Base-by-base conservation (phyloP, 371 early-diverging fungal species). In the Lichtheimia hyalospora region DNA sequence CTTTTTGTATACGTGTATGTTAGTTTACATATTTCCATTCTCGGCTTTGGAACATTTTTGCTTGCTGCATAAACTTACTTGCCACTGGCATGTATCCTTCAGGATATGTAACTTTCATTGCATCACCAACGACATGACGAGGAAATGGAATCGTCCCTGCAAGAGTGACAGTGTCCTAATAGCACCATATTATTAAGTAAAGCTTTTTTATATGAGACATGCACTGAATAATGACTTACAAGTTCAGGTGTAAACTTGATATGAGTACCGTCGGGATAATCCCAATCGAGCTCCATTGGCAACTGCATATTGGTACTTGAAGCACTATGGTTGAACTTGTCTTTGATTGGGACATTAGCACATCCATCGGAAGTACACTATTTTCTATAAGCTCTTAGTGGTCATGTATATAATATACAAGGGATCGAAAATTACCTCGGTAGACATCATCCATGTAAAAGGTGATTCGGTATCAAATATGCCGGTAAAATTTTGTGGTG, bases 401-500 rank as follows among this genome's bases (percentile, higher is more conserved):
- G 10, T 34, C 34, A 3, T n/a, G 24, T 57, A 49, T 44, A 15
- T 6, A 28, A 2, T 16, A 27, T 13, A 12, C 49, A 58, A 54
- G 28, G 54, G 51, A 13, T 1, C 10, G 1, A 34, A 34, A 34
- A 8, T 1, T 34, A 34, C 34, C 34, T 34, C 34, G 6, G 58
- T 64, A 5, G 73, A 73, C 50, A 67, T 62, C 12, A 63, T 63
- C 61, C 68, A 73, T 1, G 70, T 63, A 4, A 73, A 48, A 12
- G 66, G 66, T n/a, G 73, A 57, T 6, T 59, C 67, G 1, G 73
- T 73, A 56, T 73, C 73, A 52, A 73, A 73, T 14, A 73, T 49
- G 2, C 67, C 73, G 2, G 62, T 40, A 24, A 69, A 69, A 1
- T 67, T 50, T 43, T 73, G 73, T 2, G 49, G 57, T 18, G 73